These are phyloP conservation scores for Aureobasidium leucospermi DNA, from an alignment of 2,329 filamentous ascomycete genomes.

Conservation along the genomic window DNA sequence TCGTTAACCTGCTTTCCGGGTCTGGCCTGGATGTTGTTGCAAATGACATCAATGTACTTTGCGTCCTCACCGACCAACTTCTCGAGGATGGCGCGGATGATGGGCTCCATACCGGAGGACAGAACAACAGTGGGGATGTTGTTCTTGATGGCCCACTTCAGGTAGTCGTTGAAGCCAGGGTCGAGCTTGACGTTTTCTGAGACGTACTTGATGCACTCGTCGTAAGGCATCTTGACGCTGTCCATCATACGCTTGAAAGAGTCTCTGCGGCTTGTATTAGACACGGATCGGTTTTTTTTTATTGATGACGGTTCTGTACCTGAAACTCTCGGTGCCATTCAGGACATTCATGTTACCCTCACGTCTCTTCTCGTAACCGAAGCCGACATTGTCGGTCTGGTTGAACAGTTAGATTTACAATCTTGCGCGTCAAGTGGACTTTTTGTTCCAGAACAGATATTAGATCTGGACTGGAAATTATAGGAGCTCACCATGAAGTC, in stretches of 20 bases:
- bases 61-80: slow-evolving; percentile 73
- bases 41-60: slow-evolving; percentile 78
- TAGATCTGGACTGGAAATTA: background rate
- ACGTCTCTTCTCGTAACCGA: slow-evolving; percentile 62
- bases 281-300: too few relatives aligned
- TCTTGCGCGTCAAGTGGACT: background rate
- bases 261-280: slow-evolving; percentile 42
- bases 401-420: background rate
- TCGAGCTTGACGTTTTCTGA: slow-evolving; percentile 81
- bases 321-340: slow-evolving; percentile 62
- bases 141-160: slow-evolving; percentile 69
- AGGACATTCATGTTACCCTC: slow-evolving; percentile 73
- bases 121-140: slow-evolving; percentile 90
- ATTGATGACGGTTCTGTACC: too few relatives aligned
- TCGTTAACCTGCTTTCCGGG: slow-evolving; percentile 69
- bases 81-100: slow-evolving; percentile 77
- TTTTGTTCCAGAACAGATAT: background rate
- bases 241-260: slow-evolving; percentile 90
- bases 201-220: slow-evolving; percentile 72
- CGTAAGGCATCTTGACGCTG: slow-evolving; percentile 70
- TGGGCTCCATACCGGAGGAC: slow-evolving; percentile 84
- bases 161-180: slow-evolving; percentile 81
- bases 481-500: slow-evolving; percentile 49
- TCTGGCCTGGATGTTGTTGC: slow-evolving; percentile 67
- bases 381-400: slow-evolving; percentile 88